Evolutionary conservation across 1,139 yeast genomes (phyloP).

Genomic region (Kurtzmaniella quercitrusa): DNA sequence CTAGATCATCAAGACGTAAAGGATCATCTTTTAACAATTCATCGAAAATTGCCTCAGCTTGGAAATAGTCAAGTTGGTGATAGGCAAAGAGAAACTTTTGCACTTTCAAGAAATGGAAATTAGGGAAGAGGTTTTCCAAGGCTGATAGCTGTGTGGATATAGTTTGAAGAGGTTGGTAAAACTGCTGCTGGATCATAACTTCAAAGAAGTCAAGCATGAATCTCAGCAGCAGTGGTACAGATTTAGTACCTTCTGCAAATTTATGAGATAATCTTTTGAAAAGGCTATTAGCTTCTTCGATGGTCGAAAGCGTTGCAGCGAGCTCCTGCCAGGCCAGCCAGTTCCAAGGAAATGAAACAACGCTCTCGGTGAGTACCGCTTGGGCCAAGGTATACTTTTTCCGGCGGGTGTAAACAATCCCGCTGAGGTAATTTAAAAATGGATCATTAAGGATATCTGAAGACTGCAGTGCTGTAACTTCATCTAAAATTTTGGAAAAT

Average conservation of each 20-base stretch:
- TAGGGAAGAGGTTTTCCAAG: slow-evolving; percentile 56
- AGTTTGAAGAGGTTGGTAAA: slow-evolving; percentile 61
- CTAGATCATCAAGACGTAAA: slow-evolving; percentile 82
- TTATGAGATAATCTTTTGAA: slow-evolving; percentile 18
- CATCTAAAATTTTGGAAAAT: slow-evolving; percentile 42
- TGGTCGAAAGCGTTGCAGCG: slow-evolving; percentile 55
- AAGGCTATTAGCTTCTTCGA: slow-evolving; percentile 57
- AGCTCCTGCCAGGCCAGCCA: slow-evolving; percentile 96
- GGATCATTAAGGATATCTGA: slow-evolving; percentile 40
- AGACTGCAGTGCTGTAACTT: slow-evolving; percentile 28
- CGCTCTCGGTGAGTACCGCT: slow-evolving; percentile 52
- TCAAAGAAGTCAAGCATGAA: slow-evolving; percentile 69
- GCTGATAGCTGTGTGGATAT: slow-evolving; percentile 47
- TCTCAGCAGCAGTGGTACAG: slow-evolving; percentile 18
- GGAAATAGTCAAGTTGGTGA: slow-evolving; percentile 74
- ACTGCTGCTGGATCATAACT: slow-evolving; percentile 71
- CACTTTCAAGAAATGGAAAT: slow-evolving; percentile 67
- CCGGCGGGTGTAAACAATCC: slow-evolving; percentile 61
- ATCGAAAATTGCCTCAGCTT: slow-evolving; percentile 79
- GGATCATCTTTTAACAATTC: slow-evolving; percentile 75
- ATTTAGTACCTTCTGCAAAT: not conserved
- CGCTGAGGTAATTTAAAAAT: slow-evolving; percentile 65
- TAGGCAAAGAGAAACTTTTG: slow-evolving; percentile 80
- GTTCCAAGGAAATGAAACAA: slow-evolving; percentile 69
- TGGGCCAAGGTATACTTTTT: slow-evolving; percentile 61